Conservation (phyloP, 192 early-diverging fungal species). For the Haplosporangium gracile region DNA sequence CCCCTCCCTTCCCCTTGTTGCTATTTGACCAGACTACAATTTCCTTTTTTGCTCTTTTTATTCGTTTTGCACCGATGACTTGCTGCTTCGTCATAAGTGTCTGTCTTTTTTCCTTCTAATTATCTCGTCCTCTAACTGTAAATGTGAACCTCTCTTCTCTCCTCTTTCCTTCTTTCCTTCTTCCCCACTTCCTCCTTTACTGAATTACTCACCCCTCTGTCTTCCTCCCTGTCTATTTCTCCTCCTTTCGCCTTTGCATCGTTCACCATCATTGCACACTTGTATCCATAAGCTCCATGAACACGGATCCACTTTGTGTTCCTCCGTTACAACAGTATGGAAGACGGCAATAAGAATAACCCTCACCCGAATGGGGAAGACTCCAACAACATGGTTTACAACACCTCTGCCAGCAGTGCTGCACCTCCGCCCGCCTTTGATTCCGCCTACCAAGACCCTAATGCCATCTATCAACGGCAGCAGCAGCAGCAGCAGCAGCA, state of each 20-base stretch:
- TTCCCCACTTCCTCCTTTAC: not conserved
- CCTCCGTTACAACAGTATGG: slow-evolving; percentile 8
- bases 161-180: not conserved
- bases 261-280: not conserved
- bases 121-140: not conserved
- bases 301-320: not conserved
- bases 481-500: not conserved
- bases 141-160: not conserved
- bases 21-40: not conserved
- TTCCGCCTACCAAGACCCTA: not conserved
- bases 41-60: too few species aligned
- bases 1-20: not conserved
- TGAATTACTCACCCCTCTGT: not conserved
- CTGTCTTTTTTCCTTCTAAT: too few species aligned
- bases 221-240: not conserved
- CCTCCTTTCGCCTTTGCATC: not conserved
- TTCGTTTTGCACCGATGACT: too few species aligned
- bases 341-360: not conserved
- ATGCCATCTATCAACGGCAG: not conserved
- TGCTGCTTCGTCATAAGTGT: too few species aligned
- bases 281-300: not conserved
- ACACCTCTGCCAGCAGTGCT: not conserved
- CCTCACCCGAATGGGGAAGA: not conserved
- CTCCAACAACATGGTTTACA: not conserved
- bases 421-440: not conserved